Evolutionary conservation across 1,284 basidiomycete species (phyloP).

Genomic region (Tylopilus orsonianus): DNA sequence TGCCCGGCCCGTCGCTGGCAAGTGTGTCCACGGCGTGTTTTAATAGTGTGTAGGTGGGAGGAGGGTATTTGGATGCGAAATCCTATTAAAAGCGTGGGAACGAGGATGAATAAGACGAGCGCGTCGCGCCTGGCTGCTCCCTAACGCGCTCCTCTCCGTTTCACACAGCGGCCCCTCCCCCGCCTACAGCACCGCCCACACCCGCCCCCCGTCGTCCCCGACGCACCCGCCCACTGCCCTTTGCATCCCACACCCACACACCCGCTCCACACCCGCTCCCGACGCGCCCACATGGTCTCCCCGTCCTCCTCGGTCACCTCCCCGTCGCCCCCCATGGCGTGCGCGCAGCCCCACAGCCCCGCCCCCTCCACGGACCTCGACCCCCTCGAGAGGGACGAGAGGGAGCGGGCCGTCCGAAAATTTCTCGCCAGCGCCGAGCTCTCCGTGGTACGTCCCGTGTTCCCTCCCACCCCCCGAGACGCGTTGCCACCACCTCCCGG

Average conservation of each 20-base stretch:
- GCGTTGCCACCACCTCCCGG: slow-evolving; percentile 42
- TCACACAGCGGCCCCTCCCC: slow-evolving; percentile 36
- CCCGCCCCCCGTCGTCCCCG: not conserved
- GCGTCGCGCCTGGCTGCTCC: slow-evolving; percentile 44
- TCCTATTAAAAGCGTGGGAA: slow-evolving; percentile 32
- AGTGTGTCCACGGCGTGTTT: slow-evolving; percentile 14
- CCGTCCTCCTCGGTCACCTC: slow-evolving; percentile 76
- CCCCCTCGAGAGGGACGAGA: slow-evolving; percentile 50
- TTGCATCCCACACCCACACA: slow-evolving; percentile 18
- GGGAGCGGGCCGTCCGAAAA: slow-evolving; percentile 66
- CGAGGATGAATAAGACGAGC: slow-evolving; percentile 41
- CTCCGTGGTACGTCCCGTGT: slow-evolving; percentile 59
- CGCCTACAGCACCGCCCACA: slow-evolving; percentile 32
- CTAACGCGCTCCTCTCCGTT: slow-evolving; percentile 42
- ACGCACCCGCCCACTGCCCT: not conserved
- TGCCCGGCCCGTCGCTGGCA: slow-evolving; percentile 2
- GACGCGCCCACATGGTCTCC: slow-evolving; percentile 63
- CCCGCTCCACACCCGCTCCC: slow-evolving; percentile 2
- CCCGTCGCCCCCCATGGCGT: slow-evolving; percentile 67
- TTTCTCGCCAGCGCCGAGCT: slow-evolving; percentile 73
- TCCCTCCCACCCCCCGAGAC: slow-evolving; percentile 35
- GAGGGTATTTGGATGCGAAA: slow-evolving; percentile 20
- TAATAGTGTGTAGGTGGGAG: slow-evolving; percentile 11
- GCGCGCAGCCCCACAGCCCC: slow-evolving; percentile 48
- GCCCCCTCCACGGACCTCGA: slow-evolving; percentile 39